phyloP scores from a whole-genome alignment of 2,329 filamentous ascomycete species.

The Microthyrium microscopicum region DNA sequence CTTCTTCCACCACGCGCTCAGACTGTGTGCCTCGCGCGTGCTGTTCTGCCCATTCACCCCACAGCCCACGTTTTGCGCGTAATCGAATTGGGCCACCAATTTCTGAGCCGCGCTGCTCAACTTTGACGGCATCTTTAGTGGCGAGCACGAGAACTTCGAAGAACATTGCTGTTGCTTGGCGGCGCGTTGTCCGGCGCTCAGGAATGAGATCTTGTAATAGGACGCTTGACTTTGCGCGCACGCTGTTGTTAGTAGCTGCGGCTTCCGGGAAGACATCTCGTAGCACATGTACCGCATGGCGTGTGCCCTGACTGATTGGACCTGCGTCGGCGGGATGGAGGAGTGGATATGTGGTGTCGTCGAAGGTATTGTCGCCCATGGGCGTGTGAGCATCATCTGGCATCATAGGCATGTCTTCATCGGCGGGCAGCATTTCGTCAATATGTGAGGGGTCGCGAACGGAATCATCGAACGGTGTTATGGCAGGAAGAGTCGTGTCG shows the following conservation, averaged over 20 bases:
- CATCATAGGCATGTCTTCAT: constrained; percentile 10
- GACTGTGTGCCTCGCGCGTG: too few relatives aligned
- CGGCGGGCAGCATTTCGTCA: constrained; percentile 16
- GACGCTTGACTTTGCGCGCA: constrained; percentile 59
- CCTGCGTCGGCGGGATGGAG: constrained; percentile 72
- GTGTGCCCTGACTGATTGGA: constrained; percentile 77
- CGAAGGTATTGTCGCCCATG: constrained; percentile 41
- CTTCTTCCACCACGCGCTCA: too few relatives aligned
- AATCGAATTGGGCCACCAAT: constrained; percentile 72
- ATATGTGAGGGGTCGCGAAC: constrained; percentile 13
- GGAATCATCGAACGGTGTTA: constrained; percentile 22
- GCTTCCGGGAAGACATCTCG: constrained; percentile 74
- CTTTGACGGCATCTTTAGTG: constrained; percentile 95
- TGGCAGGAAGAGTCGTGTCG: constrained; percentile 22
- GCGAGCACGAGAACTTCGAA: constrained; percentile 92
- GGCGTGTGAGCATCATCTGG: constrained; percentile 17
- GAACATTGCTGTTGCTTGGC: constrained; percentile 98
- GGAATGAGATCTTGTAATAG: constrained; percentile 87
- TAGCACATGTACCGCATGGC: constrained; percentile 87
- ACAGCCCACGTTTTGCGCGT: constrained; percentile 83
- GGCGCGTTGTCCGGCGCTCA: constrained; percentile 61
- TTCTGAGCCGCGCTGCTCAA: constrained; percentile 60
- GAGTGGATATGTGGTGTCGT: constrained; percentile 60
- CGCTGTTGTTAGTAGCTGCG: constrained; percentile 47
- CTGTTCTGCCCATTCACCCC: constrained; percentile 95